Evolutionary conservation across 257 asterid species (phyloP).

Genomic region (Rhazya stricta): DNA sequence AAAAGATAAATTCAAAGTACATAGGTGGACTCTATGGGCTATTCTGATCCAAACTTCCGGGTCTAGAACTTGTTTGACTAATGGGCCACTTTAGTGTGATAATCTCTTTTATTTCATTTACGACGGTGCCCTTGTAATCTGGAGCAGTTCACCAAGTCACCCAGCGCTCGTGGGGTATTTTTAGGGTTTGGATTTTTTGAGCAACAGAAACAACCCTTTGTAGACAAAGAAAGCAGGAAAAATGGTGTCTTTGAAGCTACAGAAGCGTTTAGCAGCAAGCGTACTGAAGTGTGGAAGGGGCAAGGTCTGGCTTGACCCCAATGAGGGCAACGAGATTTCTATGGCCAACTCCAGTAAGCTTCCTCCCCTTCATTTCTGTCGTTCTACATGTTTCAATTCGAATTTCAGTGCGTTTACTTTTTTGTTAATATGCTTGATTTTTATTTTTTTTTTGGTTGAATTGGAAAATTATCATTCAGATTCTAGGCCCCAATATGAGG

Average conservation of each 20-base stretch:
- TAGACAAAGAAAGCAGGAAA: neutral
- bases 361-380: neutral
- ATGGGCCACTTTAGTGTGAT: no score
- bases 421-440: neutral
- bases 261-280: conserved; percentile 90
- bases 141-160: neutral
- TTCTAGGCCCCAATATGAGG: neutral
- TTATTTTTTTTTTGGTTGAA: no score
- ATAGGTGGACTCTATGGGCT: neutral
- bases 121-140: neutral
- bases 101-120: no score
- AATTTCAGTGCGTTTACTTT: neutral
- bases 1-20: no score
- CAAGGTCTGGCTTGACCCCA: conserved; percentile 92
- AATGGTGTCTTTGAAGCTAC: conserved; percentile 84
- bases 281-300: conserved; percentile 88
- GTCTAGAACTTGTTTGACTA: no score
- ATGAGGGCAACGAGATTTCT: conserved; percentile 75
- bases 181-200: neutral
- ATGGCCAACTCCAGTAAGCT: conserved; percentile 82
- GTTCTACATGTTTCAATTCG: neutral
- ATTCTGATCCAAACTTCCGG: neutral
- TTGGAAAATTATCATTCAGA: neutral
- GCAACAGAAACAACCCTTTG: neutral
- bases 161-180: neutral